phyloP scores from a whole-genome alignment of 352 stramenopile species.

The Elongisporangium prolatum region DNA sequence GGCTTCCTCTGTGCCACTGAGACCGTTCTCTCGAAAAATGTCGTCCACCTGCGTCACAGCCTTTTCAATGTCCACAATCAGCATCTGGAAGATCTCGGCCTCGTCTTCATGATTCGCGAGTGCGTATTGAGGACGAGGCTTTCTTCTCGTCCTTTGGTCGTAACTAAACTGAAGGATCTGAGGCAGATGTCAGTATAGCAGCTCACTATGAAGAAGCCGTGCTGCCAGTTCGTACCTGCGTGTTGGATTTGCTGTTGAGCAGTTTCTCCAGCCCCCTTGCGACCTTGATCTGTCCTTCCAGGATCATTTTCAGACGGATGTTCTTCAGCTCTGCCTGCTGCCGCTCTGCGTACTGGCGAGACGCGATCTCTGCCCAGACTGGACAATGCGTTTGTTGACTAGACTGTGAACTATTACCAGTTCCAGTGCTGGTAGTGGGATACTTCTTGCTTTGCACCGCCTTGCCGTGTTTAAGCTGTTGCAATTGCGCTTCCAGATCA shows the following conservation, averaged over 20 bases:
- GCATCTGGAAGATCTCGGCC: slow-evolving; percentile 20
- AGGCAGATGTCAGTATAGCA: too few relatives aligned
- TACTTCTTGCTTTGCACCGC: slow-evolving; percentile 16
- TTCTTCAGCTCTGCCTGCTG: slow-evolving; percentile 55
- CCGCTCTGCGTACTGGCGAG: slow-evolving; percentile 31
- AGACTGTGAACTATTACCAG: too few relatives aligned
- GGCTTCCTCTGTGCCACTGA: slow-evolving; percentile 21
- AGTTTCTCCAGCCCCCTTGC: slow-evolving; percentile 17
- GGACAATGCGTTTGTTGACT: too few relatives aligned
- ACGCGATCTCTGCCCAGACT: slow-evolving; percentile 38
- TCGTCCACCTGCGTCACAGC: slow-evolving; percentile 21
- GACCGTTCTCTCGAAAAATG: slow-evolving; percentile 28
- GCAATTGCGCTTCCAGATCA: slow-evolving; percentile 21
- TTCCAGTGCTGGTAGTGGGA: too few relatives aligned
- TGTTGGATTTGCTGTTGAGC: slow-evolving; percentile 9
- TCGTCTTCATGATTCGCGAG: slow-evolving; percentile 11
- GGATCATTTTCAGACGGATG: slow-evolving; percentile 30
- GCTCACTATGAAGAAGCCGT: too few relatives aligned
- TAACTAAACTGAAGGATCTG: too few relatives aligned
- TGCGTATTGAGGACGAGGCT: too few relatives aligned
- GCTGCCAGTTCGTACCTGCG: neutral
- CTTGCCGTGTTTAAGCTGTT: slow-evolving; percentile 7
- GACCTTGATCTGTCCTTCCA: slow-evolving; percentile 22
- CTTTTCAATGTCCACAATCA: slow-evolving; percentile 24
- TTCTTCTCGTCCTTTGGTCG: too few relatives aligned